Conservation (phyloP, 2,329 filamentous ascomycete genomes). For the Hypoxylon sp. region DNA sequence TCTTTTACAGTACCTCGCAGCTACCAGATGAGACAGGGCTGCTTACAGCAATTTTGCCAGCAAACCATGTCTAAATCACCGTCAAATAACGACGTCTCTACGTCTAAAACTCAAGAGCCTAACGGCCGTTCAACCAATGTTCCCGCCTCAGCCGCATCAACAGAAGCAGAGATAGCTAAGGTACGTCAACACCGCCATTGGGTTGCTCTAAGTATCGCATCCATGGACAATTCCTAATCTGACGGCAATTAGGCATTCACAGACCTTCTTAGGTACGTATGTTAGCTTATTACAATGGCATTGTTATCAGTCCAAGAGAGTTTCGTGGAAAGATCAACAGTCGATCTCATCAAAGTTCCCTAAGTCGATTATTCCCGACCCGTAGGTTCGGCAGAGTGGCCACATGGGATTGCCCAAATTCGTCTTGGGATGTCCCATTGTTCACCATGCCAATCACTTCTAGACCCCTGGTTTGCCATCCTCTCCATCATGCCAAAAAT, state of each 20-base stretch:
- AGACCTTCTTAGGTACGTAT: constrained; percentile 54
- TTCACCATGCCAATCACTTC: constrained; percentile 42
- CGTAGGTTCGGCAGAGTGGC: constrained; percentile 27
- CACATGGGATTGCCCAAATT: constrained; percentile 48
- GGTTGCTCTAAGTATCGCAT: constrained; percentile 5
- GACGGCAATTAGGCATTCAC: constrained; percentile 53
- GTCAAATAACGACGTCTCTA: constrained; percentile 33
- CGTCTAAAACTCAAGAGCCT: constrained; percentile 31
- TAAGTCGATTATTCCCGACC: constrained; percentile 25
- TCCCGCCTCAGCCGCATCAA: constrained; percentile 25
- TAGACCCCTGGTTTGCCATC: constrained; percentile 35
- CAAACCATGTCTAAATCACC: constrained; percentile 46
- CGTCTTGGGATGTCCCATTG: constrained; percentile 39
- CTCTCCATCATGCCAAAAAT: constrained; percentile 38
- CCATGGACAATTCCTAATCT: constrained; percentile 38
- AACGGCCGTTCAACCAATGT: constrained; percentile 32
- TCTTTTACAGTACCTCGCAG: constrained; percentile 17
- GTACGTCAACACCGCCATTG: constrained; percentile 40
- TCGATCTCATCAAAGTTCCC: constrained; percentile 34
- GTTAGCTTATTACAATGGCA: constrained; percentile 23
- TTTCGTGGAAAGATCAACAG: constrained; percentile 32
- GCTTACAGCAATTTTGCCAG: constrained; percentile 20
- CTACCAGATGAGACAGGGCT: constrained; percentile 5
- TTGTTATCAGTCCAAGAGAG: neutral
- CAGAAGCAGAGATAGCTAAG: constrained; percentile 49